These are phyloP conservation scores for grape (Vitis vinifera) DNA, from an alignment of 164 flowering plant species.

Conservation along the genomic window ASM3070453v1 NC_081812.1:16029501-16030000, in stretches of 20 bases:
- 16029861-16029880: slow-evolving; percentile 11
- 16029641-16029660: background rate
- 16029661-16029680: too few species aligned
- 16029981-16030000: slow-evolving; percentile 80
- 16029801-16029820: background rate
- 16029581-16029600: slow-evolving; percentile 2
- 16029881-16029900: slow-evolving; percentile 17
- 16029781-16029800: background rate
- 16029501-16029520: background rate
- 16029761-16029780: background rate
- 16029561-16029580: background rate
- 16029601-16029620: background rate
- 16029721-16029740: background rate
- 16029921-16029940: slow-evolving; percentile 77
- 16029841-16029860: background rate
- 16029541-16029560: background rate
- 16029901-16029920: slow-evolving; percentile 45
- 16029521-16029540: background rate
- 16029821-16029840: background rate
- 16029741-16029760: background rate
- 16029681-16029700: too few species aligned
- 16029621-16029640: background rate
- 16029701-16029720: too few species aligned
- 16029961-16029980: slow-evolving; percentile 68
- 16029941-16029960: slow-evolving; percentile 71